Conservation (phyloP, 192 early-diverging fungal genomes). For the Martensiomyces pterosporus region DNA sequence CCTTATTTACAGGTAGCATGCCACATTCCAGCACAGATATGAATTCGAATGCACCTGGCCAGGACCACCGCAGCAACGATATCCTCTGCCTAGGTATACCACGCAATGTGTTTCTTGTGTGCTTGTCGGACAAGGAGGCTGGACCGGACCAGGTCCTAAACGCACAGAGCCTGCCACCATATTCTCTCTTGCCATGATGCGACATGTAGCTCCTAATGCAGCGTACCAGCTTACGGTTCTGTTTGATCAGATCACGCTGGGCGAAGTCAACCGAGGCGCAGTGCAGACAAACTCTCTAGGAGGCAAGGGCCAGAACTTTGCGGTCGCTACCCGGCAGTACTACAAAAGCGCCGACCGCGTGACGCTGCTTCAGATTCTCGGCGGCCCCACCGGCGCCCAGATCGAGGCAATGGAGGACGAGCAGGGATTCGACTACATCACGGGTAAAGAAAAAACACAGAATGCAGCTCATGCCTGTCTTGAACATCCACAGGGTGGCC, state of each 20-base stretch:
- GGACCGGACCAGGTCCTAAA: too few species aligned
- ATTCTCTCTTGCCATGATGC: too few species aligned
- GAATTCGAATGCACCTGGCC: too few species aligned
- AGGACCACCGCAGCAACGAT: neutral
- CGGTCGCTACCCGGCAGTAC: constrained; percentile 19
- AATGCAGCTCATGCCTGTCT: too few species aligned
- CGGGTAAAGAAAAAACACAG: constrained; percentile 2
- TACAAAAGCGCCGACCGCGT: constrained; percentile 9
- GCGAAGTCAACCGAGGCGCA: constrained; percentile 21
- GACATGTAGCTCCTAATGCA: constrained; percentile 30
- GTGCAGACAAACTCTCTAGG: constrained; percentile 32
- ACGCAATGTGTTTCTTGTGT: too few species aligned
- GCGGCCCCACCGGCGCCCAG: constrained; percentile 17
- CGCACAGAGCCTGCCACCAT: too few species aligned
- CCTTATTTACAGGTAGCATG: too few species aligned
- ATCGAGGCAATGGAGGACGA: constrained; percentile 22
- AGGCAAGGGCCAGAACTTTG: constrained; percentile 43
- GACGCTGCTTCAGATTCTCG: constrained; percentile 28
- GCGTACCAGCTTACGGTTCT: constrained; percentile 25
- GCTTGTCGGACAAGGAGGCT: too few species aligned
- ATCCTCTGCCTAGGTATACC: constrained; percentile 8
- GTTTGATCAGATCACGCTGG: constrained; percentile 10
- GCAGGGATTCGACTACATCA: constrained; percentile 14
- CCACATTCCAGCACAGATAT: too few species aligned
- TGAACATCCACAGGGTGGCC: too few species aligned